Conservation (phyloP, 164 flowering plant genomes). For the Stephania japonica region DNA sequence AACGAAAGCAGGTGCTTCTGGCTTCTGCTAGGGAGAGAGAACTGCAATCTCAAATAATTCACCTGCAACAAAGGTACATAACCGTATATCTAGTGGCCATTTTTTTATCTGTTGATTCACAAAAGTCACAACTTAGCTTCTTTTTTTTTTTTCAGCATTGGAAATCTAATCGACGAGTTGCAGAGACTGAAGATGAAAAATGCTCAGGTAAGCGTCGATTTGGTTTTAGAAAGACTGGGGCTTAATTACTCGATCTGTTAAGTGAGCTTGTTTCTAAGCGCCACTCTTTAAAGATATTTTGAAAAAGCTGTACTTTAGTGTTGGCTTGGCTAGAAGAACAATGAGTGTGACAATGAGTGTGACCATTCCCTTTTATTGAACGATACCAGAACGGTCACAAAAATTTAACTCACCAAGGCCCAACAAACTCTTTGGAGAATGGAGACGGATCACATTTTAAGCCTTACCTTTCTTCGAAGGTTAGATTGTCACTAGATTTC, state of each 20-base stretch:
- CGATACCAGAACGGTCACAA: neutral
- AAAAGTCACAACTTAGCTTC: neutral
- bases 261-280: neutral
- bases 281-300: neutral
- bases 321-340: no score
- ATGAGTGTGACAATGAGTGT: no score
- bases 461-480: no score
- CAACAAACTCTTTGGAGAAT: neutral
- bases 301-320: neutral
- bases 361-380: neutral
- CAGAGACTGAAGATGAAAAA: constrained; percentile 31
- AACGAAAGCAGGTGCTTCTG: constrained; percentile 27
- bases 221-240: neutral
- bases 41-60: constrained; percentile 37
- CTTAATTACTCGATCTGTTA: neutral
- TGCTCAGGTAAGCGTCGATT: constrained; percentile 28
- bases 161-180: constrained; percentile 32
- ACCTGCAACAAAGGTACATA: constrained; percentile 50
- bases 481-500: no score
- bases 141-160: constrained; percentile 20
- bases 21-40: constrained; percentile 40
- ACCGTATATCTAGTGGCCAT: neutral
- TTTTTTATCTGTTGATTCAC: neutral
- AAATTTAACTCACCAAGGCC: neutral
- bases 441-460: neutral